A percentile compares a stretch with the other conserved stretches of the same genome.
phyloP scores from a whole-genome alignment of 345 rosid genomes.

The Gossypium turneri region DNA sequence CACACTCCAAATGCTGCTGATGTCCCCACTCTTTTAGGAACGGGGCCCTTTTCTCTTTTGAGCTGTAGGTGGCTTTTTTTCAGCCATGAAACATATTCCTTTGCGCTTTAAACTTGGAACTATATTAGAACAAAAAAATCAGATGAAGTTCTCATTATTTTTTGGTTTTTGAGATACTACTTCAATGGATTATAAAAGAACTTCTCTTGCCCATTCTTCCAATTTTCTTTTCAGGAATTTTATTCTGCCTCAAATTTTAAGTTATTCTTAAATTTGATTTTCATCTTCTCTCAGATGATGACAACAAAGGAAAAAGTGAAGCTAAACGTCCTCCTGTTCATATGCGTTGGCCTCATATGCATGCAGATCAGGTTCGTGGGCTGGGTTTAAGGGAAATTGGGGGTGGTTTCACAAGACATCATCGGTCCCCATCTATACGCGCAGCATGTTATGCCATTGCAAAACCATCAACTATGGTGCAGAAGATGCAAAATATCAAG shows the following conservation, averaged over 20 bases:
- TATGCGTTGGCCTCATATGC: conserved; percentile 97
- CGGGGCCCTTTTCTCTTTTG: conserved; percentile 83
- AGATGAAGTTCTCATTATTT: background rate
- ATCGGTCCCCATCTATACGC: conserved; percentile 89
- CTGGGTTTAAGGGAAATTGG: conserved; percentile 90
- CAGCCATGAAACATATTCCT: background rate
- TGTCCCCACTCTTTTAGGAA: conserved; percentile 90
- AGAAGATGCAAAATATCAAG: conserved; percentile 92
- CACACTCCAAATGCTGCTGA: conserved; percentile 64
- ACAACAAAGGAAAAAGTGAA: conserved; percentile 33
- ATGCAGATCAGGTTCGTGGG: conserved; percentile 87
- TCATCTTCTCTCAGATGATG: conserved; percentile 44
- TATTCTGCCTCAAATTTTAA: background rate
- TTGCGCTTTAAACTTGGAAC: background rate
- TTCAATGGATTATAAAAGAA: background rate
- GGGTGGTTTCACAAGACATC: conserved; percentile 95
- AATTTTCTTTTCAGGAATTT: background rate
- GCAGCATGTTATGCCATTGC: conserved; percentile 95
- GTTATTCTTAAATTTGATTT: conserved; percentile 15
- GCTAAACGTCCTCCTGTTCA: conserved; percentile 48
- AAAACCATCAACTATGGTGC: conserved; percentile 91
- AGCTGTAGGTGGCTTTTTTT: conserved; percentile 55
- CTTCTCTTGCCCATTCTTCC: background rate
- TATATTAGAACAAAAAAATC: background rate
- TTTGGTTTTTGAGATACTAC: background rate